Base-by-base conservation (phyloP, 441 rosid genomes). In the Erodium texanum region DNA sequence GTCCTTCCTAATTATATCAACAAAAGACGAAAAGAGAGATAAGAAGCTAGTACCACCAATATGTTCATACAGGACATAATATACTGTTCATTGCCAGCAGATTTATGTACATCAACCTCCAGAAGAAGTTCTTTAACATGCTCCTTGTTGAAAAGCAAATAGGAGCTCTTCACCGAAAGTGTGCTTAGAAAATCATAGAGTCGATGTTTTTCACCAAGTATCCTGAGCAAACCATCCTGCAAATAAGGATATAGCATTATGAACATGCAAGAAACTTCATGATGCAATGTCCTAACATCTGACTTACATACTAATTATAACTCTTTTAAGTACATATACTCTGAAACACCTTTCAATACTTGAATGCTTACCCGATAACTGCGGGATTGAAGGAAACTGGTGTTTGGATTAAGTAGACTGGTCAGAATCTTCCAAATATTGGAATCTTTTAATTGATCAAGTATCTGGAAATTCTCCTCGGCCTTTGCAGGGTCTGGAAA, bases 201-300 rank as follows among this genome's bases (percentile, higher is more conserved):
- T 48, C 80, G 65, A 69, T 96, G 98, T 79, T 87, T 88, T 79
- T 89, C 96, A 68, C 96, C 91, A 54, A 96, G 96, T 76, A 93
- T 89, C 76, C 78, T 89, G 73, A 88, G 97, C 89, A 93, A 81
- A 70, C 90, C 97, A 74, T 86, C 96, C 99, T 96, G 97, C 83
- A 80, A 80, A 79, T 29, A 29, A 63, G 66, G 66, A 29, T 56
- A 27, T 11, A 24, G 41, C 19, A 62, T n/a, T 7, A 62, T 8
- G 56, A 29, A 63, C 41, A 56, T 66, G 54, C 71, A 62, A 20
- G 7, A 68, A 59, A 73, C 65, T 62, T 62, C 38, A 62, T 27
- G 38, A n/a, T 14, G 65, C 16, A 8, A 7, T 63, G 7, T 16
- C 41, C 65, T 24, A 5, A 24, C 16, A 61, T 61, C 16, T 24